Evolutionary conservation across 1,284 basidiomycete species (phyloP).

Genomic region (Microbotryum lychnidis-dioicae): DNA sequence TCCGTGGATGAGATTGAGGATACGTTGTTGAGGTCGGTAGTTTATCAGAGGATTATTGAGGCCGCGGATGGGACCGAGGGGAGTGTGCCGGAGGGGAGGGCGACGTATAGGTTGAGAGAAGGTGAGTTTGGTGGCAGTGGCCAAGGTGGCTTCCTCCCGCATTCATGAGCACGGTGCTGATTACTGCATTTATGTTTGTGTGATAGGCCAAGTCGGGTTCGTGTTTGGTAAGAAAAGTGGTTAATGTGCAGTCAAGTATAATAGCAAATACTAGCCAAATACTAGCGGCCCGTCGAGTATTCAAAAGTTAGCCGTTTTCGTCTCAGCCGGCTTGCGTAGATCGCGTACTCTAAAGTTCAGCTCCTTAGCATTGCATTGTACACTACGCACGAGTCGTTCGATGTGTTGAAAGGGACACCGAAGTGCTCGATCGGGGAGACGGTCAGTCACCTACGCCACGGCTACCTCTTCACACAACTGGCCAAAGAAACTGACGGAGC

Average conservation of each 20-base stretch:
- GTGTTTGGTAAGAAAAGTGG: constrained; percentile 23
- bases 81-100: constrained; percentile 2
- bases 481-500: too few species aligned
- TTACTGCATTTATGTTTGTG: background rate
- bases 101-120: background rate
- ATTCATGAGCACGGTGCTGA: constrained; percentile 4
- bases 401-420: too few species aligned
- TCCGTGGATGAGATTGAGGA: constrained; percentile 32
- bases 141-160: background rate
- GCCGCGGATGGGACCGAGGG: background rate
- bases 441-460: too few species aligned
- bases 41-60: constrained; percentile 9
- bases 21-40: constrained; percentile 22
- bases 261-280: constrained; percentile 65
- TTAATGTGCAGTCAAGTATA: constrained; percentile 58
- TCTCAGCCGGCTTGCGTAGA: too few species aligned
- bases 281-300: constrained; percentile 51
- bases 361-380: too few species aligned
- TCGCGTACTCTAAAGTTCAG: too few species aligned
- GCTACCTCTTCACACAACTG: too few species aligned
- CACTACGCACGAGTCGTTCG: too few species aligned
- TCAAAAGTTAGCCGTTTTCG: constrained; percentile 40
- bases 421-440: too few species aligned
- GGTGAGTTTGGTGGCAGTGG: background rate
- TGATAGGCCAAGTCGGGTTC: constrained; percentile 19